These are phyloP conservation scores for Pseudopyricularia cyperi DNA, from an alignment of 2,329 filamentous ascomycete species.

Conservation along the genomic window DNA sequence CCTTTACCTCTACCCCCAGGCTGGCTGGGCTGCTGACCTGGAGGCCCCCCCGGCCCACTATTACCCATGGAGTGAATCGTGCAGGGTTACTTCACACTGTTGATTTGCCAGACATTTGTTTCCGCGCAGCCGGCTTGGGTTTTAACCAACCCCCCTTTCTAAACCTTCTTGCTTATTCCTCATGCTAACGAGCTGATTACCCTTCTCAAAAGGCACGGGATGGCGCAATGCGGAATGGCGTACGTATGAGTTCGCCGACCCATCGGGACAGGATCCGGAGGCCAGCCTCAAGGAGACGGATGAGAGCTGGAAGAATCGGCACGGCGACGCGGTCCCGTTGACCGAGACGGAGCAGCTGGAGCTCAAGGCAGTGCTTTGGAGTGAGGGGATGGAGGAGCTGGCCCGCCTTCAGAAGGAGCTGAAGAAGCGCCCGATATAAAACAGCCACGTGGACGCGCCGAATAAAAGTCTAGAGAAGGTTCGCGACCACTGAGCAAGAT, in stretches of 20 bases:
- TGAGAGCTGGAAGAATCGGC: constrained; percentile 31
- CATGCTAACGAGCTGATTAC: neutral
- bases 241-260: constrained; percentile 49
- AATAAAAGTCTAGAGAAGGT: neutral
- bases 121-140: neutral
- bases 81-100: neutral
- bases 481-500: too few relatives aligned
- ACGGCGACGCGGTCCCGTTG: constrained; percentile 24
- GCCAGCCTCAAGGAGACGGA: constrained; percentile 34
- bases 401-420: neutral
- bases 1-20: neutral
- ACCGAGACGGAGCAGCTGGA: constrained; percentile 33
- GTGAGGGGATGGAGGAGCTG: constrained; percentile 16
- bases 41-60: neutral
- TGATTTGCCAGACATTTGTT: neutral
- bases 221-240: constrained; percentile 66
- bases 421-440: neutral
- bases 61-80: neutral
- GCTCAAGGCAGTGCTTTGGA: constrained; percentile 24
- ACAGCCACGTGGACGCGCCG: constrained; percentile 1
- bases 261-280: constrained; percentile 31
- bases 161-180: neutral
- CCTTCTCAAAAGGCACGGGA: constrained; percentile 41
- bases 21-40: neutral
- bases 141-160: neutral